Percentiles rank a stretch among this genome's conserved stretches.
Evolutionary conservation across 1,139 yeast genomes (phyloP).

Genomic region (Insectozyma bohioensis): DNA sequence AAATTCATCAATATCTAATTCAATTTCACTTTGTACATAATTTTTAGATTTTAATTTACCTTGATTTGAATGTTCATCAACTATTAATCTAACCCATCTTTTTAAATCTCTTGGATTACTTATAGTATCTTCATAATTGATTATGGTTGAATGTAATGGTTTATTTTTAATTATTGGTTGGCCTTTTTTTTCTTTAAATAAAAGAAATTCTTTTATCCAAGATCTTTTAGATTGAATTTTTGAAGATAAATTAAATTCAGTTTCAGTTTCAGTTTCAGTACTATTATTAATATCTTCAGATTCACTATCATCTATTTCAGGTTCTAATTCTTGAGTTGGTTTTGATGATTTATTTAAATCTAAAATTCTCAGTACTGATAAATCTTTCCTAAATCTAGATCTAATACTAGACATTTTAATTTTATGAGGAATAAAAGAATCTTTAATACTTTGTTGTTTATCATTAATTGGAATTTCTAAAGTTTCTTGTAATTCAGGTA

Average conservation of each 20-base stretch:
- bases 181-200: slow-evolving; percentile 10
- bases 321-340: background rate
- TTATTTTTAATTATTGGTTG: slow-evolving; percentile 1
- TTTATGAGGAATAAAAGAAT: slow-evolving; percentile 13
- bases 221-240: slow-evolving; percentile 15
- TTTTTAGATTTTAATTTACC: slow-evolving; percentile 6
- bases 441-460: slow-evolving; percentile 11
- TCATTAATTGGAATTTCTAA: slow-evolving; percentile 15
- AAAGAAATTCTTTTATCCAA: slow-evolving; percentile 20
- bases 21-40: slow-evolving; percentile 13
- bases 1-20: slow-evolving; percentile 30
- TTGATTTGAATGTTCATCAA: slow-evolving; percentile 13
- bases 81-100: slow-evolving; percentile 27
- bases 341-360: slow-evolving; percentile 1
- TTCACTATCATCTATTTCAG: background rate
- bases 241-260: slow-evolving; percentile 3
- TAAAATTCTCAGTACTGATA: slow-evolving; percentile 4
- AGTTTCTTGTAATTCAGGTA: slow-evolving; percentile 13
- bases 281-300: slow-evolving; percentile 1
- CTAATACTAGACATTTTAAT: slow-evolving; percentile 5
- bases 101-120: slow-evolving; percentile 24
- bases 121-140: slow-evolving; percentile 23
- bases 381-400: slow-evolving; percentile 10
- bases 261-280: slow-evolving; percentile 3
- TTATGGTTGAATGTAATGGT: slow-evolving; percentile 20